These are phyloP conservation scores for Poa annua DNA, from an alignment of 176 grass and related monocot genomes.

Conservation along the genomic window DNA sequence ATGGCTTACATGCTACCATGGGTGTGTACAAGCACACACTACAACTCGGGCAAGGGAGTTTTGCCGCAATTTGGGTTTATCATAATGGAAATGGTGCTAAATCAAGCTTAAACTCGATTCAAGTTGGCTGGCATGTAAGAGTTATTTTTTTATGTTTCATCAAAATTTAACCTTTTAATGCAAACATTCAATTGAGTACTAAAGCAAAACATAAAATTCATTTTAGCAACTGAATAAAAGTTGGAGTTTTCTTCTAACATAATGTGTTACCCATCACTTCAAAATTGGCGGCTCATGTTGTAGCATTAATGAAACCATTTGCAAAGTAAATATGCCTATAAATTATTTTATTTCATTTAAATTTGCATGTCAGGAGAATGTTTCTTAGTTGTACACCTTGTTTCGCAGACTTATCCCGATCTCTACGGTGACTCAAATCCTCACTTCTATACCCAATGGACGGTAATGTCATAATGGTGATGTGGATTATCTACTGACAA, in stretches of 20 bases:
- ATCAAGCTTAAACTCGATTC: background rate
- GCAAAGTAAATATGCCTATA: background rate
- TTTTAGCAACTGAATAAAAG: background rate
- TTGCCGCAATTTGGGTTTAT: slow-evolving; percentile 7
- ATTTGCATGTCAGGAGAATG: background rate
- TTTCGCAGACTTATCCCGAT: slow-evolving; percentile 5
- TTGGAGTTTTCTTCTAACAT: background rate
- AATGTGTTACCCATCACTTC: background rate
- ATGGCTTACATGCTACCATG: slow-evolving; percentile 1
- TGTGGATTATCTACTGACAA: background rate
- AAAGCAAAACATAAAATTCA: background rate
- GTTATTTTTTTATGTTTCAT: background rate
- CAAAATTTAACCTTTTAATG: background rate
- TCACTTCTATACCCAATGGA: background rate
- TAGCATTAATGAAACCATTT: background rate
- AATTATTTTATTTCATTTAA: background rate
- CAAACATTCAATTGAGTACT: background rate
- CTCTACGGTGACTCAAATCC: background rate
- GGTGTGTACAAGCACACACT: background rate
- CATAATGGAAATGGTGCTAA: background rate
- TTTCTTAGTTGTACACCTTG: background rate
- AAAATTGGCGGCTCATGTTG: background rate
- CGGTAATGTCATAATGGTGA: background rate
- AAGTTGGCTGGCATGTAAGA: slow-evolving; percentile 30
- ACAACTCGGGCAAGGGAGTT: background rate